Evolutionary conservation across 2,329 filamentous ascomycete species (phyloP).

Genomic region (Diaporthe destruens): DNA sequence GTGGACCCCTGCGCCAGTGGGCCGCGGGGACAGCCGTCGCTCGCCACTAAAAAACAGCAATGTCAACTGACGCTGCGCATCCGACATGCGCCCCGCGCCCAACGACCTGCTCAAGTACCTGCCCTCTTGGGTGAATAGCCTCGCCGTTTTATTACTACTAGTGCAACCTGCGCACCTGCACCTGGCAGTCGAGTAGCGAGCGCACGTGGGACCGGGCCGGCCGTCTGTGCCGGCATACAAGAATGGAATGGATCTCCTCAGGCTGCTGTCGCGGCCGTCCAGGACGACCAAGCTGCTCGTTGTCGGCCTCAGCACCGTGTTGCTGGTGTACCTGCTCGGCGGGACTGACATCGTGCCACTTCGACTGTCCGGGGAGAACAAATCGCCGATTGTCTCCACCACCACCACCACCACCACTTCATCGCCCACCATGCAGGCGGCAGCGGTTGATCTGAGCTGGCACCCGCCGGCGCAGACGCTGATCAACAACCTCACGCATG

Average conservation of each 20-base stretch:
- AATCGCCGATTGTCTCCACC: conserved; percentile 5
- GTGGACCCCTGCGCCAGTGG: conserved; percentile 20
- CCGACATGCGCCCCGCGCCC: neutral
- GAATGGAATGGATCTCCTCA: conserved; percentile 41
- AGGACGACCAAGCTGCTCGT: conserved; percentile 35
- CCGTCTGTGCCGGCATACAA: conserved; percentile 21
- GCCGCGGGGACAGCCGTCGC: conserved; percentile 15
- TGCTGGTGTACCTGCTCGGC: conserved; percentile 25
- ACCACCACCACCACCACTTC: neutral
- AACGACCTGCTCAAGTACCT: neutral
- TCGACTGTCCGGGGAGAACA: conserved; percentile 20
- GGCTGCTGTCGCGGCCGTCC: conserved; percentile 26
- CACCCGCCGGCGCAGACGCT: conserved; percentile 45
- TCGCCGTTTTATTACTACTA: conserved; percentile 15
- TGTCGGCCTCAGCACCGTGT: conserved; percentile 12
- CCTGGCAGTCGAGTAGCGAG: conserved; percentile 19
- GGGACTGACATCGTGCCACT: neutral
- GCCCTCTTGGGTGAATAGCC: neutral
- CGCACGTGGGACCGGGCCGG: conserved; percentile 39
- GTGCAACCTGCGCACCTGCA: neutral
- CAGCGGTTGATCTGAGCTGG: conserved; percentile 46
- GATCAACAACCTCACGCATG: conserved; percentile 49
- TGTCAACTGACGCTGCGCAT: conserved; percentile 10
- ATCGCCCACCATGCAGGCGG: conserved; percentile 25
- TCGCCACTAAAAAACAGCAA: conserved; percentile 8